Evolutionary conservation across 257 asterid genomes (phyloP).

Genomic region (Nicotiana tomentosiformis): DNA sequence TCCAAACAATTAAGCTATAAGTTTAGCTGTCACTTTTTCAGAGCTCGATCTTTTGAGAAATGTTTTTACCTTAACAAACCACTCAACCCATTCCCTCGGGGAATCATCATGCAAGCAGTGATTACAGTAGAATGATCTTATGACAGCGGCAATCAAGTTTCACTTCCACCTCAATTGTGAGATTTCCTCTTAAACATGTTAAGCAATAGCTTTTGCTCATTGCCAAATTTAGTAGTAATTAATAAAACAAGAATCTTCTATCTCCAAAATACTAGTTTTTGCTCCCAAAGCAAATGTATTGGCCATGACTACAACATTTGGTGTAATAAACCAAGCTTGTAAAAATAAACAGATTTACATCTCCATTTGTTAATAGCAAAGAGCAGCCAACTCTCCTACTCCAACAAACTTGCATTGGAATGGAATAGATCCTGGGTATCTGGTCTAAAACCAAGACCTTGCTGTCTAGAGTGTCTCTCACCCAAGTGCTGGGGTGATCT

Average conservation of each 20-base stretch:
- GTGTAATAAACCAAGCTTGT: not conserved
- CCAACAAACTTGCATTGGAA: not conserved
- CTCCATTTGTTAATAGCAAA: not conserved
- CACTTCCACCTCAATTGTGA: not conserved
- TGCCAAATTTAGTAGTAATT: not conserved
- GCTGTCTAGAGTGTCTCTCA: not conserved
- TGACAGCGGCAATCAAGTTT: not conserved
- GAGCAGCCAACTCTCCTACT: not conserved
- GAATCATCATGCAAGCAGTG: not conserved
- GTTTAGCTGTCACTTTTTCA: too few species aligned
- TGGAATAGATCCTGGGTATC: not conserved
- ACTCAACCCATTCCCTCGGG: not conserved
- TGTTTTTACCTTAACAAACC: not conserved
- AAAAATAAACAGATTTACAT: not conserved
- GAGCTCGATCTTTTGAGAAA: too few species aligned
- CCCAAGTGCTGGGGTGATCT: not conserved
- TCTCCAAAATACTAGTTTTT: not conserved
- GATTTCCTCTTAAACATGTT: not conserved
- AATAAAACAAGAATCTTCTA: not conserved
- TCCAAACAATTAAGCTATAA: too few species aligned
- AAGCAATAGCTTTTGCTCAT: not conserved
- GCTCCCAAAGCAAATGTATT: not conserved
- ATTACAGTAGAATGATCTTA: not conserved
- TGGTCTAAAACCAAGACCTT: not conserved
- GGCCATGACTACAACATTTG: not conserved